These are phyloP conservation scores for Cladosporium sp. DNA, from an alignment of 2,329 filamentous ascomycete genomes.

Conservation along the genomic window DNA sequence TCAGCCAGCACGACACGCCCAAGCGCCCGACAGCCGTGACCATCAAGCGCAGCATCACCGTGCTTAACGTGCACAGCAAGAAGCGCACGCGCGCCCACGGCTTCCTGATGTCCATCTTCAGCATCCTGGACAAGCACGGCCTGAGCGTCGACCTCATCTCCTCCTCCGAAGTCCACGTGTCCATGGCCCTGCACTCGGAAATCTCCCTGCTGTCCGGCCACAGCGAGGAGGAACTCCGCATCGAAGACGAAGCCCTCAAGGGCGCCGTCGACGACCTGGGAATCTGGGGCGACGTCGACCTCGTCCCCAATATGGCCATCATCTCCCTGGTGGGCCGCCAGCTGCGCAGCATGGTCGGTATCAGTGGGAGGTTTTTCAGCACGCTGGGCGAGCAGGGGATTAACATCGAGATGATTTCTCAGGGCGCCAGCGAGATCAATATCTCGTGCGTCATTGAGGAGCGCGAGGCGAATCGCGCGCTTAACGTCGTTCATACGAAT, in stretches of 20 bases:
- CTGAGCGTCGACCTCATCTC: slow-evolving; percentile 95
- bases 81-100: slow-evolving; percentile 93
- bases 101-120: slow-evolving; percentile 92
- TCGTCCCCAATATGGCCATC: slow-evolving; percentile 90
- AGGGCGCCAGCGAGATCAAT: slow-evolving; percentile 98
- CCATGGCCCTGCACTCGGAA: slow-evolving; percentile 88
- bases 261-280: slow-evolving; percentile 63
- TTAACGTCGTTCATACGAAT: slow-evolving; percentile 95
- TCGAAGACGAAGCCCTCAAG: slow-evolving; percentile 43
- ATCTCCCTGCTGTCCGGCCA: slow-evolving; percentile 48
- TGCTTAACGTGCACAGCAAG: slow-evolving; percentile 97
- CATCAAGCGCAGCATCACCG: slow-evolving; percentile 93
- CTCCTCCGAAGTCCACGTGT: slow-evolving; percentile 93
- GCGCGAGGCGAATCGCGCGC: slow-evolving; percentile 80
- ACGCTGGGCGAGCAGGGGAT: slow-evolving; percentile 89
- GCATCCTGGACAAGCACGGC: slow-evolving; percentile 77
- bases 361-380: slow-evolving; percentile 90
- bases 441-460: slow-evolving; percentile 97
- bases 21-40: slow-evolving; percentile 66
- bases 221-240: slow-evolving; percentile 43
- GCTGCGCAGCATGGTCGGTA: slow-evolving; percentile 94
- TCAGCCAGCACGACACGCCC: slow-evolving; percentile 40
- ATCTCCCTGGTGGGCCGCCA: slow-evolving; percentile 89
- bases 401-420: slow-evolving; percentile 99
- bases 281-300: slow-evolving; percentile 82